A percentile compares a stretch with the other conserved stretches of the same genome.
phyloP scores from a whole-genome alignment of 495 filamentous ascomycete species.

The Aspergillus asperescens region DNA sequence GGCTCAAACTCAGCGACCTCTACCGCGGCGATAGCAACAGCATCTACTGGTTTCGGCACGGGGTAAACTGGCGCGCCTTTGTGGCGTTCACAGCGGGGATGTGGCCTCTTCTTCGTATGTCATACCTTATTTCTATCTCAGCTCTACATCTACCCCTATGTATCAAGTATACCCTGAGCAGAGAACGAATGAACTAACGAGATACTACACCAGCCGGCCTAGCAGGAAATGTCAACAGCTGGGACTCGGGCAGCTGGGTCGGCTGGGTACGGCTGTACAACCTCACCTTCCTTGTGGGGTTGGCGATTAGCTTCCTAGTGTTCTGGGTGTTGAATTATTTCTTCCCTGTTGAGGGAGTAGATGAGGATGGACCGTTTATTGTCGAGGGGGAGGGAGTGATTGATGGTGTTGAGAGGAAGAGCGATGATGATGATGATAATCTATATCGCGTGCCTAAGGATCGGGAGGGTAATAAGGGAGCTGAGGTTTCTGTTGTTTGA shows the following conservation, averaged over 20 bases:
- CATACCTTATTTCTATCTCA: neutral
- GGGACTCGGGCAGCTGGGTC: neutral
- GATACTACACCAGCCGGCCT: neutral
- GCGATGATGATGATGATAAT: neutral
- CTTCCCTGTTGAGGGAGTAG: conserved; percentile 1
- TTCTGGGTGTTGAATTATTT: neutral
- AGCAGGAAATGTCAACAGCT: neutral
- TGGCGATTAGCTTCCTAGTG: conserved; percentile 1
- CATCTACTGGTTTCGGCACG: conserved; percentile 8
- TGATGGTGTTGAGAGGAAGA: neutral
- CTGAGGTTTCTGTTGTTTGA: neutral
- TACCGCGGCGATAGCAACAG: conserved; percentile 1
- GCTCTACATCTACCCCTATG: neutral
- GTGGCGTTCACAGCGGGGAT: conserved; percentile 2
- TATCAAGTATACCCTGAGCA: too few species aligned
- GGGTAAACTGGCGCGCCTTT: conserved; percentile 8
- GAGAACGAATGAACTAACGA: neutral
- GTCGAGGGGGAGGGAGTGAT: neutral
- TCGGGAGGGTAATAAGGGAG: neutral
- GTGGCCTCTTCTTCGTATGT: conserved; percentile 10
- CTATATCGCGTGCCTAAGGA: too few species aligned
- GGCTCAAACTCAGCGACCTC: neutral
- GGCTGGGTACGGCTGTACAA: conserved; percentile 5
- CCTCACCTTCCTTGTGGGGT: conserved; percentile 4
- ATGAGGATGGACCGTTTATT: neutral